A percentile compares a stretch with the other conserved stretches of the same genome.
phyloP scores from a whole-genome alignment of 345 rosid genomes.

The Excoecaria cochinchinensis region DNA sequence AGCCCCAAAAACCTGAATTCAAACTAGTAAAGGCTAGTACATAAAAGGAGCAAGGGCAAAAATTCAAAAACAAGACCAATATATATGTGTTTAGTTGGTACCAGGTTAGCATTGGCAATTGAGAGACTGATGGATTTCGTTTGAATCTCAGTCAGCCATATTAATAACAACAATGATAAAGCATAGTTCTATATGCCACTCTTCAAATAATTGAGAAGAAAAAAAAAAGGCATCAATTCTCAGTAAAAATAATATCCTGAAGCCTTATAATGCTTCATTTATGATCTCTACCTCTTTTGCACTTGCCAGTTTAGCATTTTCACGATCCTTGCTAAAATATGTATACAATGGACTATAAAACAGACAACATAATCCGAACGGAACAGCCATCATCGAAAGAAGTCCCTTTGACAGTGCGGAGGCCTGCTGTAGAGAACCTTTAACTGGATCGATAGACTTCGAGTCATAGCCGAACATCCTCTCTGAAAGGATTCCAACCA shows the following conservation, averaged over 20 bases:
- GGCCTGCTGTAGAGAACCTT: slow-evolving; percentile 68
- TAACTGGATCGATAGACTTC: slow-evolving; percentile 57
- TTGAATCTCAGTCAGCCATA: no score
- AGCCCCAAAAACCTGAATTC: no score
- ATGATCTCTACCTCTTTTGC: slow-evolving; percentile 61
- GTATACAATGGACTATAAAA: slow-evolving; percentile 81
- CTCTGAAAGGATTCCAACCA: slow-evolving; percentile 94
- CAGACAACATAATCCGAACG: slow-evolving; percentile 81
- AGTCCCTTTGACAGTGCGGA: slow-evolving; percentile 79
- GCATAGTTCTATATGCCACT: neutral
- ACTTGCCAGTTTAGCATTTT: slow-evolving; percentile 46
- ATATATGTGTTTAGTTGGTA: no score
- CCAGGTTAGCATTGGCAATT: no score
- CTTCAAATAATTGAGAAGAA: neutral
- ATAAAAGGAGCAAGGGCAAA: no score
- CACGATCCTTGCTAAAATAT: slow-evolving; percentile 63
- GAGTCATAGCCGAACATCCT: slow-evolving; percentile 75
- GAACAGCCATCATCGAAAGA: slow-evolving; percentile 85
- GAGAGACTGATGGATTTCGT: no score
- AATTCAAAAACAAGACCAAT: no score
- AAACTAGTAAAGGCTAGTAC: no score
- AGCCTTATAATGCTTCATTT: slow-evolving; percentile 11
- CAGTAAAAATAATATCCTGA: neutral
- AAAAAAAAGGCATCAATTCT: neutral
- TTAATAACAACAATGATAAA: no score